phyloP scores from a whole-genome alignment of 371 early-diverging fungal species.

The Mortierella sp. region DNA sequence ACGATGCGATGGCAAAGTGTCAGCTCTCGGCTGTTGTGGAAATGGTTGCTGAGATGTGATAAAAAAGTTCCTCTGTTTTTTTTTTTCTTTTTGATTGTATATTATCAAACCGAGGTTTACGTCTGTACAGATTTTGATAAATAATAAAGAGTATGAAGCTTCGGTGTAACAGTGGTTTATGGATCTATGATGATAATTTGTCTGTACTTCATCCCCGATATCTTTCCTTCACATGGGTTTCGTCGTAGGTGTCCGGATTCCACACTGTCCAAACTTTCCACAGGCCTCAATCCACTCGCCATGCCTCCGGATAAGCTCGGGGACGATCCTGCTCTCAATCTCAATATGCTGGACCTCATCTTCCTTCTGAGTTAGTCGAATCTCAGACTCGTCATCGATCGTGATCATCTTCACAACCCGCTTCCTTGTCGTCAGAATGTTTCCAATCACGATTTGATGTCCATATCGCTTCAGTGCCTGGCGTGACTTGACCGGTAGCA shows the following conservation, averaged over 20 bases:
- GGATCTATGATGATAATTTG: background rate
- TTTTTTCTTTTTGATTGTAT: background rate
- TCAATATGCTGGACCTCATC: constrained; percentile 68
- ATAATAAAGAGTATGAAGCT: no score
- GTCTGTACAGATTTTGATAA: no score
- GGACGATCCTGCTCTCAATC: constrained; percentile 89
- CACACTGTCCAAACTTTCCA: constrained; percentile 40
- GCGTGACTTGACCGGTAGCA: constrained; percentile 86
- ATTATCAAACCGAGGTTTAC: background rate
- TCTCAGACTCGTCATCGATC: constrained; percentile 61
- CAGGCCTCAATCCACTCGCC: constrained; percentile 66
- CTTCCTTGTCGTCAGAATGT: constrained; percentile 91
- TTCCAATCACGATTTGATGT: constrained; percentile 97
- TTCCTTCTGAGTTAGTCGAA: constrained; percentile 76
- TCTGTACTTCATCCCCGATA: background rate
- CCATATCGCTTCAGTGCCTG: constrained; percentile 88
- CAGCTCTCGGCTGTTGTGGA: constrained; percentile 14
- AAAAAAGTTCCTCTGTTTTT: constrained; percentile 4
- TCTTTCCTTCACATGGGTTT: constrained; percentile 5
- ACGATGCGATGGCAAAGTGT: constrained; percentile 10
- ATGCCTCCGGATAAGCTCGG: constrained; percentile 80
- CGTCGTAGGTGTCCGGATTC: constrained; percentile 11
- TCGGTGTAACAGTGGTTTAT: no score
- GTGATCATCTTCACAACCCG: constrained; percentile 83
- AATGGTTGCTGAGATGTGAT: constrained; percentile 12